Percentiles rank a stretch among this genome's conserved stretches.
Evolutionary conservation across 1,284 basidiomycete species (phyloP).

Genomic region (Lentinula novae-zelandiae): DNA sequence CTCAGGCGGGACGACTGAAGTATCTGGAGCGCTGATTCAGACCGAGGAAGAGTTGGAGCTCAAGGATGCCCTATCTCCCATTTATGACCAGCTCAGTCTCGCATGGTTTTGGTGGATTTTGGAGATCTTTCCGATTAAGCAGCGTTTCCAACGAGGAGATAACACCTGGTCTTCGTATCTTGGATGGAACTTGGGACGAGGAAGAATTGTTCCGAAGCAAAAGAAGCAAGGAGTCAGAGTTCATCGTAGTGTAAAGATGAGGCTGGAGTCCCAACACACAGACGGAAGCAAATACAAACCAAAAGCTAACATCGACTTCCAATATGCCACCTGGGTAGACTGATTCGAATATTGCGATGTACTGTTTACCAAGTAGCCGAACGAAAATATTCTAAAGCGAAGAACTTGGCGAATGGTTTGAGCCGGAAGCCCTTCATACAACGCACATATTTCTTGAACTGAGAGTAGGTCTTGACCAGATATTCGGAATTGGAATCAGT

Average conservation of each 20-base stretch:
- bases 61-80: conserved; percentile 35
- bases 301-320: conserved; percentile 24
- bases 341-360: not conserved
- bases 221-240: conserved; percentile 26
- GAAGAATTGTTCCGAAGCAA: conserved; percentile 29
- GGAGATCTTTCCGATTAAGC: conserved; percentile 33
- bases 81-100: conserved; percentile 43
- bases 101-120: conserved; percentile 42
- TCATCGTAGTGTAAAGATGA: conserved; percentile 42
- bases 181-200: conserved; percentile 31
- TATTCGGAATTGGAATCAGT: no score
- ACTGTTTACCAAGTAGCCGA: no score
- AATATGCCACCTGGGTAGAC: conserved; percentile 12
- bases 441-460: no score
- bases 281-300: conserved; percentile 34
- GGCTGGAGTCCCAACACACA: conserved; percentile 33
- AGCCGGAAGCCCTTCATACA: no score
- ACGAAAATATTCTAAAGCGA: no score
- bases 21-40: not conserved
- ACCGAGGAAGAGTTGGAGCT: conserved; percentile 41
- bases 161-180: conserved; percentile 20
- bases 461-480: no score
- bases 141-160: conserved; percentile 26
- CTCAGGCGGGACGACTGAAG: conserved; percentile 11
- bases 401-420: no score